phyloP scores from a whole-genome alignment of 805 yeast species.

The Wickerhamiella alocasiicola region DNA sequence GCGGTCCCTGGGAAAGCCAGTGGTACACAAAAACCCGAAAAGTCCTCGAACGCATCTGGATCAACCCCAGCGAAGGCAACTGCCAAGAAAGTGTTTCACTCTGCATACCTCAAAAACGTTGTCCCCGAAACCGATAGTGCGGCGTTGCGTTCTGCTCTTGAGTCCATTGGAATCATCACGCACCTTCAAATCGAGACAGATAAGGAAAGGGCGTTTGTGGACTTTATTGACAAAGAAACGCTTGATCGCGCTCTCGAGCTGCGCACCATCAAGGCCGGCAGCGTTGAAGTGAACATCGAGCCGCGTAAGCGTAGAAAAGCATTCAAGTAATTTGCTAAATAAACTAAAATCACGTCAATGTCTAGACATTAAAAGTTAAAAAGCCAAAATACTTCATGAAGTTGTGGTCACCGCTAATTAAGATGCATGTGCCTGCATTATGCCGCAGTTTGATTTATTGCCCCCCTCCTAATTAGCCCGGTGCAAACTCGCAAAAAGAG shows the following conservation, averaged over 20 bases:
- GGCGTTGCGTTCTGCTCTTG: slow-evolving; percentile 24
- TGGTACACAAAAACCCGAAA: neutral
- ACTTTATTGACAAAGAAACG: slow-evolving; percentile 19
- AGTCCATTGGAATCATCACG: slow-evolving; percentile 24
- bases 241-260: slow-evolving; percentile 10
- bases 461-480: too few species aligned
- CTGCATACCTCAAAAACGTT: slow-evolving; percentile 29
- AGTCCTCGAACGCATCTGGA: neutral
- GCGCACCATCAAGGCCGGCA: slow-evolving; percentile 4
- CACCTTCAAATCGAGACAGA: slow-evolving; percentile 27
- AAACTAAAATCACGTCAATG: too few species aligned
- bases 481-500: too few species aligned
- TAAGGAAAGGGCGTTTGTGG: slow-evolving; percentile 29
- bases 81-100: slow-evolving; percentile 14
- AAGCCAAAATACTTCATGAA: too few species aligned
- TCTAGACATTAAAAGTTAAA: too few species aligned
- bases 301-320: slow-evolving; percentile 11
- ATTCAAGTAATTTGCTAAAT: neutral
- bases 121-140: slow-evolving; percentile 21
- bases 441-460: too few species aligned
- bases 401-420: too few species aligned
- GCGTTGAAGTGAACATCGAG: slow-evolving; percentile 9
- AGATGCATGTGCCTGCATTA: too few species aligned
- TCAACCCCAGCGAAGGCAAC: neutral
- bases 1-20: slow-evolving; percentile 9